Evolutionary conservation across 2,329 filamentous ascomycete genomes (phyloP), one percentile per base, ranked within the genome.

Genomic region (Penicillium sp.): DNA sequence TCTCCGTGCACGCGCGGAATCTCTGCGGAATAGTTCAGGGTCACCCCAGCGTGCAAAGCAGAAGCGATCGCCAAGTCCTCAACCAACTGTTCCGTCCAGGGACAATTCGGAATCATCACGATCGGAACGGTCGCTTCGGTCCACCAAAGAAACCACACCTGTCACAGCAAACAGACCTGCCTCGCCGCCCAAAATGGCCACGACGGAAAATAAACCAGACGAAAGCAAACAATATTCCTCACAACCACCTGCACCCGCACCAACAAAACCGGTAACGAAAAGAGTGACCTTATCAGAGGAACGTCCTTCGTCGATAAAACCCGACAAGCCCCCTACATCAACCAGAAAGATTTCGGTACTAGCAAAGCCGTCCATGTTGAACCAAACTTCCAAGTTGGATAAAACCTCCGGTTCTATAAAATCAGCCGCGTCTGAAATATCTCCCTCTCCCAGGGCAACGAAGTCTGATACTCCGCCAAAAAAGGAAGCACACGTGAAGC

Each of bases 61-160:
- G 10, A 66, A 67, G 33, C 36, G 48, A 23, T 60, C 63, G 4
- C 34, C 56, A n/a, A 55, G 59, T 38, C 57, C 62, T 27, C 49
- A 53, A 19, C 29, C 57, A 13, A 59, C 53, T 2, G 45, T 50
- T 31, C 64, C 64, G 0, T 56, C 60, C 3, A 50, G 64, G 39
- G 65, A 67, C 15, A 66, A 67, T 39, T 66, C 62, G 8, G 64
- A 65, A 41, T 67, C 65, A 9, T 65, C 63, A n/a, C 55, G 55
- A 27, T 66, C 63, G 4, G 59, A 58, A 7, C 55, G 33, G 40
- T 67, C 65, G 11, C 64, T 66, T 34, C 57, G 48, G 23, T 65
- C 62, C 0, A 57, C 59, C 5, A 60, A 58, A 21, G 65, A 62
- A 19, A 29, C 21, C 10, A 23, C 39, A 23, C 5, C 27, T 6